phyloP scores from a whole-genome alignment of 2,329 filamentous ascomycete species.

The Chlorencoelia australis region DNA sequence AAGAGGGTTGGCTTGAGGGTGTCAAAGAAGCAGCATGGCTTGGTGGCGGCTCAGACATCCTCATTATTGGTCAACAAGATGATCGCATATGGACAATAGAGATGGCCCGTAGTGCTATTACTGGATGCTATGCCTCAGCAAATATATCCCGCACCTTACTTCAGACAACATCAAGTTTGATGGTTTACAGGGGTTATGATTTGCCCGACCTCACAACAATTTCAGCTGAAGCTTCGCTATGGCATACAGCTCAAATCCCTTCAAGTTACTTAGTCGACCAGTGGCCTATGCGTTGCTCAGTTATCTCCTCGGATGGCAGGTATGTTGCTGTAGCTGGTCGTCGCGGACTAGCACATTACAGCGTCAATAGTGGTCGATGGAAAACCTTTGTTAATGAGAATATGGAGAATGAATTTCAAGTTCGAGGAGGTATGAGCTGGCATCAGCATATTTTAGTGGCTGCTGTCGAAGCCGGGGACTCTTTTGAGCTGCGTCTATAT shows the following conservation, averaged over 20 bases:
- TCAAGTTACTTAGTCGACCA: slow-evolving; percentile 78
- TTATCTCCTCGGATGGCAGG: slow-evolving; percentile 82
- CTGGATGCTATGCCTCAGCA: slow-evolving; percentile 81
- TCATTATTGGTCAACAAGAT: slow-evolving; percentile 61
- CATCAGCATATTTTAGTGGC: slow-evolving; percentile 91
- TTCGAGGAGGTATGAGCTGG: slow-evolving; percentile 97
- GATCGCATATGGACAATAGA: slow-evolving; percentile 80
- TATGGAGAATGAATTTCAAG: slow-evolving; percentile 81
- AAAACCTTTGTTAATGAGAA: slow-evolving; percentile 79
- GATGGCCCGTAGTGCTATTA: slow-evolving; percentile 87
- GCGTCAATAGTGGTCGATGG: slow-evolving; percentile 87
- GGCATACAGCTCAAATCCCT: slow-evolving; percentile 86
- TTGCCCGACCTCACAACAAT: slow-evolving; percentile 83
- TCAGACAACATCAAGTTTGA: slow-evolving; percentile 77
- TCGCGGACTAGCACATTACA: slow-evolving; percentile 89
- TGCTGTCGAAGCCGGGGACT: slow-evolving; percentile 75
- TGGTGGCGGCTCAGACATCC: slow-evolving; percentile 75
- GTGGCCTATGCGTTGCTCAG: slow-evolving; percentile 82
- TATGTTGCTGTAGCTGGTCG: slow-evolving; percentile 95
- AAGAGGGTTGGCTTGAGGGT: slow-evolving; percentile 77
- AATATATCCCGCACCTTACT: slow-evolving; percentile 85
- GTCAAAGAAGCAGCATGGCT: slow-evolving; percentile 75
- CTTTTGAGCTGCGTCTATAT: slow-evolving; percentile 83
- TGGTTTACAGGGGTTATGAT: slow-evolving; percentile 91
- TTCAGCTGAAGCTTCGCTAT: slow-evolving; percentile 84